Percentiles rank a stretch among this genome's conserved stretches.
Evolutionary conservation across 345 rosid genomes (phyloP).

Genomic region (Eucalyptus cladocalyx): DNA sequence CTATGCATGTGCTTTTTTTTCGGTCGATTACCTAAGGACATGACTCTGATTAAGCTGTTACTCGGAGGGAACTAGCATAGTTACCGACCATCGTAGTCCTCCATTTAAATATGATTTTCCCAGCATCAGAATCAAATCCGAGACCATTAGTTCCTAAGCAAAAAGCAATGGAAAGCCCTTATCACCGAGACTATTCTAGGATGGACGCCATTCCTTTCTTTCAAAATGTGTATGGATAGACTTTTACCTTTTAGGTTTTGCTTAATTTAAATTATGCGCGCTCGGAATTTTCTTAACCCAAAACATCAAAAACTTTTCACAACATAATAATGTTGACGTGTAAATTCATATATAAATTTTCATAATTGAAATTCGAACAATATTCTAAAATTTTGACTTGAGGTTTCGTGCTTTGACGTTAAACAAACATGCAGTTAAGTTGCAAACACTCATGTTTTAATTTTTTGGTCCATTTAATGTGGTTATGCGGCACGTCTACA

Average conservation of each 20-base stretch:
- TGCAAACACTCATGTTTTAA: background rate
- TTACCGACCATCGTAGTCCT: background rate
- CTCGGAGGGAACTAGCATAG: accelerated
- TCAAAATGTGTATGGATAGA: background rate
- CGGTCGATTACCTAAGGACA: background rate
- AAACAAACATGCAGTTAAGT: background rate
- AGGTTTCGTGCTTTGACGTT: background rate
- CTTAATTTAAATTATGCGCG: background rate
- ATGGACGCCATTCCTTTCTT: background rate
- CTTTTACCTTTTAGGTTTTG: background rate
- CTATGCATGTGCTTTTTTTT: background rate
- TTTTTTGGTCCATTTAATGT: background rate
- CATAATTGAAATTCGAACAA: background rate
- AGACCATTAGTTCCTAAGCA: background rate
- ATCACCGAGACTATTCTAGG: background rate
- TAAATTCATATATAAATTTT: background rate
- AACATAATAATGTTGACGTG: background rate
- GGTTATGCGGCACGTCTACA: background rate
- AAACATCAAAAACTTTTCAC: background rate
- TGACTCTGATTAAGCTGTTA: background rate
- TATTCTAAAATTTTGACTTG: background rate
- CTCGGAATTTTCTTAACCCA: background rate
- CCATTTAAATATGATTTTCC: background rate
- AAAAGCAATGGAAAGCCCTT: background rate
- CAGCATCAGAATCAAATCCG: background rate